Evolutionary conservation across 805 yeast genomes (phyloP), one percentile per base, ranked within the genome.

Genomic region (Saturnispora quitensis): DNA sequence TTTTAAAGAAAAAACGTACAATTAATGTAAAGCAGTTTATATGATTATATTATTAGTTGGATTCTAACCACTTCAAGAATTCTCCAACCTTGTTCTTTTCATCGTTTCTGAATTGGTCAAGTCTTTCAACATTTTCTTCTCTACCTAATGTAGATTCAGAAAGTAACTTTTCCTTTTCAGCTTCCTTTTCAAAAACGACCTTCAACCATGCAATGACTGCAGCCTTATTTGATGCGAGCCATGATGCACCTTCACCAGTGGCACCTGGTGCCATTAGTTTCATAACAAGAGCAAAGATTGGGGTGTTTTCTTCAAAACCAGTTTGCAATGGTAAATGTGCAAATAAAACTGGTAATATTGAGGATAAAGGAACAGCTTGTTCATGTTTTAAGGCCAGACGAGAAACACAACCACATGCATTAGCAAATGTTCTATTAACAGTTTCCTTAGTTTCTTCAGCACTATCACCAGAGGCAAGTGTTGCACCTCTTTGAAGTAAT

Each of bases 361-460:
- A 89, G 54, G 77, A 81, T 58, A 89, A 69, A 54, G 97, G 97
- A 59, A 90, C 81, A 36, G 84, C 77, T 38, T 69, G 71, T 61
- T 80, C 81, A 66, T 86, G 78, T 65, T 84, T 83, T 67, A 87
- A 72, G 13, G 86, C 78, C 86, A 93, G 76, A 70, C 99, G 82
- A 17, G 96, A 90, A 53, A 90, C 96, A 77, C 98, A 93, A 43
- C 99, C 99, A 68, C 93, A 85, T 4, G 96, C 96, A 68, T 93
- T 93, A 54, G 98, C 97, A 59, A 80, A 81, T 5, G 95, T 81
- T 72, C 96, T 78, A 70, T 84, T 83, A 60, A 87, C 78, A 54
- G 81, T 84, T 58, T 89, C 96, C 62, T 77, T 78, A 34, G 87
- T 75, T 67, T 86, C 91, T 58, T 84, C 95, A 61, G 82, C 89